These are phyloP conservation scores for Pittosporum tobira DNA, from an alignment of 129 eudicot genomes.

Conservation along the genomic window DNA sequence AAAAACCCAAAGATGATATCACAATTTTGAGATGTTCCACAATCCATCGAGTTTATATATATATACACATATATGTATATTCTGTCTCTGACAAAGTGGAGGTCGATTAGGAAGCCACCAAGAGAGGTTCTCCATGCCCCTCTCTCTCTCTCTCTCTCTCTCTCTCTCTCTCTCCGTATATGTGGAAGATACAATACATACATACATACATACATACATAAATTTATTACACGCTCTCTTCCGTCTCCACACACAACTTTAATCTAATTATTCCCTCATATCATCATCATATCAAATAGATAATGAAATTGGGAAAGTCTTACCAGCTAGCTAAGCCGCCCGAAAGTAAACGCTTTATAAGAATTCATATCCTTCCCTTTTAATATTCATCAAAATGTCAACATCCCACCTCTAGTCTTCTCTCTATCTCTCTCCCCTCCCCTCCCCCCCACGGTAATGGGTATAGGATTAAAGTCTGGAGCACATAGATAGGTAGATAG, in stretches of 20 bases:
- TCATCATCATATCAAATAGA: no score
- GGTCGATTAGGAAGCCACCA: constrained; percentile 9
- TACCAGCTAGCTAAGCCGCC: constrained; percentile 15
- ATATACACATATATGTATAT: background rate
- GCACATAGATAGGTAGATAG: background rate
- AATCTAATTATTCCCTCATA: background rate
- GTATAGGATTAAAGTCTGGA: constrained; percentile 2
- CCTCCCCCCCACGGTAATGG: background rate
- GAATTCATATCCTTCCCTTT: background rate
- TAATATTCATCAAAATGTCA: background rate
- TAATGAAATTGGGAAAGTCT: no score
- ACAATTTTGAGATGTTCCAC: background rate
- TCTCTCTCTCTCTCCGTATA: background rate
- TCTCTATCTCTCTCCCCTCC: background rate
- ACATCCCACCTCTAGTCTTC: constrained; percentile 8
- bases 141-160: background rate
- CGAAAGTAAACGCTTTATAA: constrained; percentile 16
- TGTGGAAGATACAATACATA: no score
- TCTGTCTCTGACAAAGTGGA: background rate
- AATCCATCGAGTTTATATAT: background rate
- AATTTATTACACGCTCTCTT: constrained; percentile 5
- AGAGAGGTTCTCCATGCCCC: constrained; percentile 1
- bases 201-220: no score
- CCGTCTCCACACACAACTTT: background rate
- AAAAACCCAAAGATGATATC: background rate